phyloP scores from a whole-genome alignment of 352 stramenopile species.

The Blastocystis sp. region DNA sequence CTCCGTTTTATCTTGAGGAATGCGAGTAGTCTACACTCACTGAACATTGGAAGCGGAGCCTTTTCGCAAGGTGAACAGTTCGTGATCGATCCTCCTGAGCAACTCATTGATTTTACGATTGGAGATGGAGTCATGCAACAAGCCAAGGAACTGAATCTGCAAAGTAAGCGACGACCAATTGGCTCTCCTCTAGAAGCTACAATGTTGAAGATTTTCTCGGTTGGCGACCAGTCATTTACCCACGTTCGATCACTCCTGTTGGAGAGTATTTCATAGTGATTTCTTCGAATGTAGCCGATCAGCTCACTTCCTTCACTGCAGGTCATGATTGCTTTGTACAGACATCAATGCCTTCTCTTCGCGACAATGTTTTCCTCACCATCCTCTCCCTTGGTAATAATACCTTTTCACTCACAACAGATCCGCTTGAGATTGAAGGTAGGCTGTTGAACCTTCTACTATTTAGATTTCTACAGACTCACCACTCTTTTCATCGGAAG shows the following conservation, averaged over 20 bases:
- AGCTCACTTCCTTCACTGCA: not conserved
- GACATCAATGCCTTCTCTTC: not conserved
- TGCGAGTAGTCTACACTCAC: not conserved
- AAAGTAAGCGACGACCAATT: not conserved
- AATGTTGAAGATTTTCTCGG: not conserved
- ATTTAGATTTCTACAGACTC: not conserved
- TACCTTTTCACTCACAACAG: not conserved
- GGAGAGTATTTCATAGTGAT: not conserved
- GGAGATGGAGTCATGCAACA: not conserved
- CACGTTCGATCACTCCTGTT: not conserved
- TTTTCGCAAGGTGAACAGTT: not conserved
- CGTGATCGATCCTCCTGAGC: not conserved
- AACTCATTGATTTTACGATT: not conserved
- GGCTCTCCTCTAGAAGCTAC: not conserved
- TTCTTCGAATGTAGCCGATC: not conserved
- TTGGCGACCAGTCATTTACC: not conserved
- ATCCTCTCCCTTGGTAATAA: not conserved
- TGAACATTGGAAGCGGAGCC: not conserved
- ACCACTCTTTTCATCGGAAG: not conserved
- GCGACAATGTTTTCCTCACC: not conserved
- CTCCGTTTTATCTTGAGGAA: not conserved
- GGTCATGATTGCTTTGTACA: not conserved
- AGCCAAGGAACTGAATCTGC: not conserved
- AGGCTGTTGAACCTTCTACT: not conserved
- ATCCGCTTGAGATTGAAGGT: not conserved